Conservation (phyloP, 495 filamentous ascomycete species). For the Neurospora sp. region DNA sequence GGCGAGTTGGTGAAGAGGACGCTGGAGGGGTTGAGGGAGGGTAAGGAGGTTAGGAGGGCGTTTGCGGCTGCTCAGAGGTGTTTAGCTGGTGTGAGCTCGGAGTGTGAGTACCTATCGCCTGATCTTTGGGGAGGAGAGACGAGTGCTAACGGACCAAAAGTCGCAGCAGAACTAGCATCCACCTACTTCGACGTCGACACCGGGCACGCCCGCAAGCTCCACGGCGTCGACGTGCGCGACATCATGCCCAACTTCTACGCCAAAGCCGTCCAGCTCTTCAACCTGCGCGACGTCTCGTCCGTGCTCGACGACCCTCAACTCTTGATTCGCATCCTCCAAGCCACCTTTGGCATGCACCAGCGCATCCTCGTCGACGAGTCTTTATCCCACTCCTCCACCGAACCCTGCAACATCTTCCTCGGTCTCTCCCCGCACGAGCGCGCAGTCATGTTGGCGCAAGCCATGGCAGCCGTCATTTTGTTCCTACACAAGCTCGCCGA, state of each 20-base stretch:
- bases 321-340: slow-evolving; percentile 7
- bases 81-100: slow-evolving; percentile 10
- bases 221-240: slow-evolving; percentile 19
- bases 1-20: slow-evolving; percentile 9
- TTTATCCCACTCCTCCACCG: slow-evolving; percentile 10
- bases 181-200: slow-evolving; percentile 20
- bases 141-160: neutral
- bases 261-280: slow-evolving; percentile 20
- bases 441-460: slow-evolving; percentile 17
- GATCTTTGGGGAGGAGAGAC: too few species aligned
- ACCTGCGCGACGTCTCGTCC: slow-evolving; percentile 11
- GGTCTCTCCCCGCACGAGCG: slow-evolving; percentile 21
- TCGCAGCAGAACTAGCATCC: slow-evolving; percentile 13
- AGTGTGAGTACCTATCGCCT: slow-evolving; percentile 15
- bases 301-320: slow-evolving; percentile 9
- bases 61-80: slow-evolving; percentile 19
- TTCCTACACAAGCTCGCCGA: slow-evolving; percentile 21
- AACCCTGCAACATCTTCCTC: slow-evolving; percentile 7
- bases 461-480: slow-evolving; percentile 11
- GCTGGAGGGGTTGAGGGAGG: slow-evolving; percentile 9
- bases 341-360: slow-evolving; percentile 12
- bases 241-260: slow-evolving; percentile 22
- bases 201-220: slow-evolving; percentile 17
- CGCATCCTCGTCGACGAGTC: slow-evolving; percentile 10
- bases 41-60: slow-evolving; percentile 9